Evolutionary conservation across 2,329 filamentous ascomycete species (phyloP), one percentile per base, ranked within the genome.

Genomic region (Bipolaris cookei): DNA sequence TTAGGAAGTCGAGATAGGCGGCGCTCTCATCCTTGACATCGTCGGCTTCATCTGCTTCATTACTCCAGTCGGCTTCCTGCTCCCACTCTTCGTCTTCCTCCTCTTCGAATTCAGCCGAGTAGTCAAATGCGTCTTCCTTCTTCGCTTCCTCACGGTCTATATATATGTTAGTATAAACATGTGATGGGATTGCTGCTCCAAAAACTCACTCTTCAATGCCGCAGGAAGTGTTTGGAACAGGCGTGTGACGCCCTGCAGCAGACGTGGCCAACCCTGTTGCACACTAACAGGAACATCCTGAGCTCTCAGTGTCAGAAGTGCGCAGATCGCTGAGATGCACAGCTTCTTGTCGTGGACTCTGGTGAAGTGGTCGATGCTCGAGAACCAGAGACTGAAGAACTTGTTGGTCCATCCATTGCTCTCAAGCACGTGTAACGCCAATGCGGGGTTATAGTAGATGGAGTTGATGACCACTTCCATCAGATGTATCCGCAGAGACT

Each of bases 401-500:
- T 96, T 96, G 80, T 98, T 98, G 6, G 95, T 98, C 94, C 93
- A 97, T 59, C 87, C 89, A 71, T 96, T 94, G 51, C 84, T 80
- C 80, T 99, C 95, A n/a, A 99, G 84, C 35, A 97, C 87, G 61
- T 92, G 89, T 20, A 99, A 84, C 21, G 92, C 86, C 58, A 97
- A 83, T 42, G 89, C 79, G 1, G 95, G 93, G 80, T 97, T 97
- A 83, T 99, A 99, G 83, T 98, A 96, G 69, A 98, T 92, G 53
- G 91, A 88, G 78, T 98, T 98, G 82, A 99, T 97, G 56, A 99
- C 88, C 88, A 99, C 96, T 80, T 99, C 95, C 90, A 99, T 96
- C 42, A 99, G 81, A 76, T 99, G 94, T 52, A 98, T 93, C 70
- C 91, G 90, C 77, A 97, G 96, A 3, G 91, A 93, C 82, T 96